Evolutionary conservation across 2,329 filamentous ascomycete species (phyloP).

Genomic region (Domatiomyces globalis): DNA sequence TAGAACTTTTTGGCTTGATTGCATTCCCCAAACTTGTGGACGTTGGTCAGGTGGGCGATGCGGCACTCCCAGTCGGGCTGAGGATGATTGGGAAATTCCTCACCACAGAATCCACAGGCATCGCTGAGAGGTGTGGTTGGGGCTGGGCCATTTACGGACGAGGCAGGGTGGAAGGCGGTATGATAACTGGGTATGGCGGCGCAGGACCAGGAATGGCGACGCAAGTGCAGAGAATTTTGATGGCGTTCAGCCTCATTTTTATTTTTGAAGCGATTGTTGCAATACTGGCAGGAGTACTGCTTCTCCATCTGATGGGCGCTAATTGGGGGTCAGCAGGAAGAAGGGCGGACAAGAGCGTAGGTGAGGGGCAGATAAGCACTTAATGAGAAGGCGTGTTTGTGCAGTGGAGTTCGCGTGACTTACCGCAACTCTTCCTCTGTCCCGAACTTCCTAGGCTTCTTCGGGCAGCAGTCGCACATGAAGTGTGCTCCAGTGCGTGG

Average conservation of each 20-base stretch:
- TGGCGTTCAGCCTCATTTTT: constrained; percentile 96
- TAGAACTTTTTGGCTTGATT: constrained; percentile 98
- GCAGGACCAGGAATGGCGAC: constrained; percentile 93
- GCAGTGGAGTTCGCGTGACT: constrained; percentile 23
- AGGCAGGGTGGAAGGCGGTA: constrained; percentile 73
- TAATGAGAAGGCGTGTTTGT: not conserved
- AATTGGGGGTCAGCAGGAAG: not conserved
- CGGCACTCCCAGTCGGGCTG: constrained; percentile 80
- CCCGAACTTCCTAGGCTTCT: constrained; percentile 93
- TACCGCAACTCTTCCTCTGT: constrained; percentile 72
- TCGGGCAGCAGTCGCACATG: constrained; percentile 90
- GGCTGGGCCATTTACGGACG: constrained; percentile 21
- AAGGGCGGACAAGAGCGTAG: not conserved
- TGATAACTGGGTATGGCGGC: constrained; percentile 63
- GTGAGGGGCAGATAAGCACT: not conserved
- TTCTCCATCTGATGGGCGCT: constrained; percentile 88
- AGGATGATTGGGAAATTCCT: constrained; percentile 63
- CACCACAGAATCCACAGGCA: constrained; percentile 86
- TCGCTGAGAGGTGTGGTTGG: constrained; percentile 38
- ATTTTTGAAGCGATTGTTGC: constrained; percentile 93
- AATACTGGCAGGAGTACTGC: constrained; percentile 86
- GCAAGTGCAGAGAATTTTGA: constrained; percentile 84
- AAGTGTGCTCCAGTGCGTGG: constrained; percentile 43
- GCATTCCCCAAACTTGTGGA: constrained; percentile 96
- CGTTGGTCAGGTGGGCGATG: constrained; percentile 71